phyloP scores from a whole-genome alignment of 441 rosid genomes.

The Syzygium malaccense region DNA sequence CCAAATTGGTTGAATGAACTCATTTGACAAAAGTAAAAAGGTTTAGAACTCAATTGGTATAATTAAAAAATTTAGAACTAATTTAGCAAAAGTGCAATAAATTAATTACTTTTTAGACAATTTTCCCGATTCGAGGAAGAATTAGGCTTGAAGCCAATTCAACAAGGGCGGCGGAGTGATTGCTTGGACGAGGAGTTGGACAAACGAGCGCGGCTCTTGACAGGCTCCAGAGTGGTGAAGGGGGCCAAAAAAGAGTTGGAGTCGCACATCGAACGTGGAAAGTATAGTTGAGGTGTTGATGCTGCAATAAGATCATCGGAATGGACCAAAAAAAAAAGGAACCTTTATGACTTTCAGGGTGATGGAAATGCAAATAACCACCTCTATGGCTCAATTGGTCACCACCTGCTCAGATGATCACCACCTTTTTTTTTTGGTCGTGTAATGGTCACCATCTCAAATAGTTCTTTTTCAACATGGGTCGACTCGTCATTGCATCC shows the following conservation, averaged over 20 bases:
- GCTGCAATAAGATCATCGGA: neutral
- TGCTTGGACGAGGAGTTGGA: neutral
- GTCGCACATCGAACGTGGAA: too few relatives aligned
- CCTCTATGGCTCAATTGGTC: neutral
- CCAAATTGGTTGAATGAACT: too few relatives aligned
- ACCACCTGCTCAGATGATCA: too few relatives aligned
- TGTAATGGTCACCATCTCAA: neutral
- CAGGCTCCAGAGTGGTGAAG: neutral
- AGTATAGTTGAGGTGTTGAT: neutral
- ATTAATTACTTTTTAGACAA: too few relatives aligned
- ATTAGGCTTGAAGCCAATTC: neutral
- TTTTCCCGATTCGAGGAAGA: neutral
- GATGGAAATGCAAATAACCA: neutral
- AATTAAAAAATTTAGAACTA: too few relatives aligned
- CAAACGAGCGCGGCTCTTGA: neutral
- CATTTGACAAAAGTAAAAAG: too few relatives aligned
- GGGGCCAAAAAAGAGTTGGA: neutral
- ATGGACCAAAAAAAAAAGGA: neutral
- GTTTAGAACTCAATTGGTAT: rapidly evolving
- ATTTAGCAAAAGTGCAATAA: too few relatives aligned
- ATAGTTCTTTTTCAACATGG: neutral
- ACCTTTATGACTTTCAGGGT: rapidly evolving
- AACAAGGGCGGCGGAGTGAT: neutral
- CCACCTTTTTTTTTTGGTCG: too few relatives aligned
- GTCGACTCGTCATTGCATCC: neutral